Percentiles rank a stretch among this genome's conserved stretches.
phyloP scores from a whole-genome alignment of 78 protist genomes.

The Dictyostelium purpureum region DNA sequence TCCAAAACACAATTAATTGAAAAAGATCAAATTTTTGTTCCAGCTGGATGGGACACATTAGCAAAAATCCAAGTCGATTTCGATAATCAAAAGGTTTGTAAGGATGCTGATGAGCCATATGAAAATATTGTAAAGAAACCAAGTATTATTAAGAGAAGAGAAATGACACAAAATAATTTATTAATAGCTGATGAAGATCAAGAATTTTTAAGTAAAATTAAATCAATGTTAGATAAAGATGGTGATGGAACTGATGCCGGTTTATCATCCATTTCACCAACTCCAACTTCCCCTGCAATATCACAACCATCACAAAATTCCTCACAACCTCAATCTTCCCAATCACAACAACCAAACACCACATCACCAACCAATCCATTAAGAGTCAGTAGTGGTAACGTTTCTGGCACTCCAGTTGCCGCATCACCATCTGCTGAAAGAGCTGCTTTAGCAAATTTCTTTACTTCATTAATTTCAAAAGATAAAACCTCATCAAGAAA shows the following conservation, averaged over 20 bases:
- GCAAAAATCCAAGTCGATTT: slow-evolving; percentile 72
- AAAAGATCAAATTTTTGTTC: slow-evolving; percentile 80
- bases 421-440: slow-evolving; percentile 53
- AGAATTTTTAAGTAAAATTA: slow-evolving; percentile 50
- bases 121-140: slow-evolving; percentile 72
- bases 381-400: background rate
- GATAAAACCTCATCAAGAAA: slow-evolving; percentile 41
- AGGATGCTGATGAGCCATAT: slow-evolving; percentile 64
- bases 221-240: slow-evolving; percentile 19
- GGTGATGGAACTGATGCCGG: background rate
- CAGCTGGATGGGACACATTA: slow-evolving; percentile 80
- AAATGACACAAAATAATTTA: slow-evolving; percentile 9
- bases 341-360: background rate
- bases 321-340: background rate
- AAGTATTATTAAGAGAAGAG: slow-evolving; percentile 64
- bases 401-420: background rate
- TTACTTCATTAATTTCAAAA: slow-evolving; percentile 62
- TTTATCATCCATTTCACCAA: background rate
- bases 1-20: slow-evolving; percentile 73
- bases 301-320: background rate
- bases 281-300: background rate
- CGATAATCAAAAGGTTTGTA: slow-evolving; percentile 77
- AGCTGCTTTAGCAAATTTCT: slow-evolving; percentile 77
- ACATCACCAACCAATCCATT: slow-evolving; percentile 6
- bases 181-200: slow-evolving; percentile 62